A percentile compares a stretch with the other conserved stretches of the same genome.
Conservation (phyloP, 225 moss, liverwort and hornwort species). For the Marchantia paleacea region DNA sequence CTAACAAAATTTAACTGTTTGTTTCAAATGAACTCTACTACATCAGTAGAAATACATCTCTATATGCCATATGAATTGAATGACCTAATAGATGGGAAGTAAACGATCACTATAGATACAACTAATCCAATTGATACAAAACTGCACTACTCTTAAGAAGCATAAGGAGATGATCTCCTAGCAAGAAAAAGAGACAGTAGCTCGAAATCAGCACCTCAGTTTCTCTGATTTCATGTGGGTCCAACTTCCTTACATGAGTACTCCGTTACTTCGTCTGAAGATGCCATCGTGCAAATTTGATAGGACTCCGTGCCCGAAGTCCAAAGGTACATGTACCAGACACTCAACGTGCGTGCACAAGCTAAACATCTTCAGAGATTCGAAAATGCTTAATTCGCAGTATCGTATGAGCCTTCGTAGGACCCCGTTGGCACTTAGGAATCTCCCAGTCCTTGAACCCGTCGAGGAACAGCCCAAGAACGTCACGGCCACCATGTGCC, state of each 20-base stretch:
- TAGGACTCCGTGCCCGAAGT: neutral
- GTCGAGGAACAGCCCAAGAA: neutral
- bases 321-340: neutral
- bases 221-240: neutral
- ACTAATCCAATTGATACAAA: neutral
- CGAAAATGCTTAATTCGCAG: no score
- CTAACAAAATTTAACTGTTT: conserved; percentile 9
- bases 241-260: neutral
- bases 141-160: neutral
- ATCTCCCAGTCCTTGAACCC: neutral
- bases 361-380: neutral
- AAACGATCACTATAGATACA: neutral
- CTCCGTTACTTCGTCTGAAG: neutral
- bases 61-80: neutral
- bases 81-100: neutral
- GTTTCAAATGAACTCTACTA: neutral
- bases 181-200: neutral
- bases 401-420: neutral
- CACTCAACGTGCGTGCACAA: neutral
- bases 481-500: neutral
- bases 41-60: conserved; percentile 10
- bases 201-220: neutral
- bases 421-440: neutral
- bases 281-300: neutral
- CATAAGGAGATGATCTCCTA: neutral